Evolutionary conservation across 805 yeast species (phyloP).

Genomic region (Kazachstania africana): DNA sequence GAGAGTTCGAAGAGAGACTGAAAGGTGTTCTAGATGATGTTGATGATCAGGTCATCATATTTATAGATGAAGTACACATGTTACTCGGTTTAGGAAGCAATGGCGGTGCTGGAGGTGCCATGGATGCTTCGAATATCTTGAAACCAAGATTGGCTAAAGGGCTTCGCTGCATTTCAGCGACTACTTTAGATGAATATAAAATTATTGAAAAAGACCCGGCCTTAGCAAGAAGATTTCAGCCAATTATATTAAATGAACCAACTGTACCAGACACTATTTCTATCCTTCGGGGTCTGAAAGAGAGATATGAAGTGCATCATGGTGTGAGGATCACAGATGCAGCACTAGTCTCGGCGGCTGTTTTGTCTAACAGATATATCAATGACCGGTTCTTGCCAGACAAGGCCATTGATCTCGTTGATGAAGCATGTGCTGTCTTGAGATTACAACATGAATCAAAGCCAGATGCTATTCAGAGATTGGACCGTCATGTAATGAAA

Average conservation of each 20-base stretch:
- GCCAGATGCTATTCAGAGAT: slow-evolving; percentile 84
- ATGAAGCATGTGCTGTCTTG: slow-evolving; percentile 93
- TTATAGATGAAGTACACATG: slow-evolving; percentile 85
- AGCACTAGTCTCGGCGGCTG: slow-evolving; percentile 89
- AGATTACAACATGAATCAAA: slow-evolving; percentile 93
- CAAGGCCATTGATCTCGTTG: slow-evolving; percentile 92
- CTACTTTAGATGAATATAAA: slow-evolving; percentile 89
- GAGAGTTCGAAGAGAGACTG: slow-evolving; percentile 89
- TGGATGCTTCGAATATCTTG: slow-evolving; percentile 86
- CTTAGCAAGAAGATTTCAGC: slow-evolving; percentile 84
- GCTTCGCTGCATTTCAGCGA: slow-evolving; percentile 90
- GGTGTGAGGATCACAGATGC: slow-evolving; percentile 91
- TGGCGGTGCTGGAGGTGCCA: slow-evolving; percentile 87
- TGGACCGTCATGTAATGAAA: slow-evolving; percentile 85
- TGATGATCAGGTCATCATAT: slow-evolving; percentile 65
- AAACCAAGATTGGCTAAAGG: slow-evolving; percentile 95
- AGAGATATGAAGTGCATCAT: slow-evolving; percentile 91
- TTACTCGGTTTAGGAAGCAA: slow-evolving; percentile 83
- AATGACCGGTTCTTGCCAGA: slow-evolving; percentile 89
- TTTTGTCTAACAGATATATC: slow-evolving; percentile 78
- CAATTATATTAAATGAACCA: slow-evolving; percentile 80
- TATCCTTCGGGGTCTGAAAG: slow-evolving; percentile 86
- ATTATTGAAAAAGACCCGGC: slow-evolving; percentile 96
- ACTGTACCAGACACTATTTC: slow-evolving; percentile 83
- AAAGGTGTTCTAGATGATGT: slow-evolving; percentile 75